Evolutionary conservation across 2,329 filamentous ascomycete species (phyloP).

Genomic region (Trichoderma koningii): DNA sequence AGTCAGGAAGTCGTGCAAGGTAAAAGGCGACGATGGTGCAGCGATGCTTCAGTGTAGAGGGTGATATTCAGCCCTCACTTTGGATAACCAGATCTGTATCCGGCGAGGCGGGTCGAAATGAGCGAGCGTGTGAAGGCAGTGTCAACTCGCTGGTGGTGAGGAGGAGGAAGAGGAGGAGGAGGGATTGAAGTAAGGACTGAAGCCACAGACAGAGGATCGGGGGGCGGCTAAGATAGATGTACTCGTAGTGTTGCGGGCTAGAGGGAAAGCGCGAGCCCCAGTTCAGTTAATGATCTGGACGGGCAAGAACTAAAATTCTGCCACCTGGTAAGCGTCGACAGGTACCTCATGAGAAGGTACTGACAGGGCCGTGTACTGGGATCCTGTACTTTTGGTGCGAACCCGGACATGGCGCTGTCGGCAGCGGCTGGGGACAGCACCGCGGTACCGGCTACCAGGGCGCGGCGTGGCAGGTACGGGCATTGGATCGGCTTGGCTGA

Average conservation of each 20-base stretch:
- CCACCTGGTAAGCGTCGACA: too few species aligned
- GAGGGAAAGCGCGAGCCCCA: constrained; percentile 5
- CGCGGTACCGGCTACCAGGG: neutral
- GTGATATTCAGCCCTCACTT: neutral
- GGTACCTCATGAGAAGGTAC: too few species aligned
- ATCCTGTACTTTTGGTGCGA: too few species aligned
- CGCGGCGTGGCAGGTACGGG: neutral
- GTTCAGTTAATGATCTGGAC: neutral
- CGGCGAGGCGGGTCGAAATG: neutral
- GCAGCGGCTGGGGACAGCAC: too few species aligned
- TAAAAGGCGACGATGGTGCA: neutral
- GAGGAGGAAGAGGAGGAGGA: neutral
- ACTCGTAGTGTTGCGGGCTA: neutral
- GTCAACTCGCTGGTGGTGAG: neutral
- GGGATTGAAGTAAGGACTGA: neutral
- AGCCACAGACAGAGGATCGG: neutral
- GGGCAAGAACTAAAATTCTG: neutral
- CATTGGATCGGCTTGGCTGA: neutral
- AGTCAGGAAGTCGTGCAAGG: neutral
- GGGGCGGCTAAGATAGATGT: constrained; percentile 12
- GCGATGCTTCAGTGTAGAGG: neutral
- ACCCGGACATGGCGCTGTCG: too few species aligned
- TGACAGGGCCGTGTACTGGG: too few species aligned
- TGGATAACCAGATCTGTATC: neutral
- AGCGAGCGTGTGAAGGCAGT: neutral